Conservation (phyloP, 139 green algal species). For the Chlorella sorokiniana region DNA sequence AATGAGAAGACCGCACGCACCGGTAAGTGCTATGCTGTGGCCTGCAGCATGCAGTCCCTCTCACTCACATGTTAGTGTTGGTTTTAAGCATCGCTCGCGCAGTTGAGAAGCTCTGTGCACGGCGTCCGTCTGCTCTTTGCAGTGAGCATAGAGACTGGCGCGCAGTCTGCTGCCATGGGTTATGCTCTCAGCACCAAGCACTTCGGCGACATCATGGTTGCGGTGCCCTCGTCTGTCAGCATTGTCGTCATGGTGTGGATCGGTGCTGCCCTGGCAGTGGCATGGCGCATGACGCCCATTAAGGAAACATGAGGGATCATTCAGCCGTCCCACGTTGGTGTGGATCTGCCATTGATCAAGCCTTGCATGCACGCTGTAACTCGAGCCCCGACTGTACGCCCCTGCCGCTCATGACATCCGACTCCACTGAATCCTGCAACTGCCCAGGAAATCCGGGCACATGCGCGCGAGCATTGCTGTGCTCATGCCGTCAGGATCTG, state of each 20-base stretch:
- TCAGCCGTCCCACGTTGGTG: too few species aligned
- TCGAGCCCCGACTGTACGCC: too few species aligned
- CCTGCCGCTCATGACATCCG: too few species aligned
- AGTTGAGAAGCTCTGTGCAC: too few species aligned
- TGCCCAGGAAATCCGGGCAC: too few species aligned
- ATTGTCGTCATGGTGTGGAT: conserved; percentile 50
- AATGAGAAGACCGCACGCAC: conserved; percentile 63
- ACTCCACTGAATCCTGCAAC: too few species aligned
- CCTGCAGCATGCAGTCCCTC: not conserved
- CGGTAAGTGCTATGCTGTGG: conserved; percentile 10
- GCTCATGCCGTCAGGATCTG: too few species aligned
- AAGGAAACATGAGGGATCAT: not conserved
- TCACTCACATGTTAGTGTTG: too few species aligned
- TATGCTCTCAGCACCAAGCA: conserved; percentile 74
- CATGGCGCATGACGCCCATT: conserved; percentile 42
- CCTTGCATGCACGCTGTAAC: not conserved
- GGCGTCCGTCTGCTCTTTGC: not conserved
- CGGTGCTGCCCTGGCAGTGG: conserved; percentile 42
- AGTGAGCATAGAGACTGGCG: conserved; percentile 76
- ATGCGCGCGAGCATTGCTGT: too few species aligned
- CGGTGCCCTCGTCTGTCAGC: conserved; percentile 62
- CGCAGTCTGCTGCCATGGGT: conserved; percentile 78
- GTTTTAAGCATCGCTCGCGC: too few species aligned
- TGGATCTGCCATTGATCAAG: too few species aligned
- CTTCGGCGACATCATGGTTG: conserved; percentile 77